Percentiles rank a stretch among this genome's conserved stretches.
These are phyloP conservation scores for Arxiozyma bovina DNA, from an alignment of 1,139 yeast species.

Conservation along the genomic window DNA sequence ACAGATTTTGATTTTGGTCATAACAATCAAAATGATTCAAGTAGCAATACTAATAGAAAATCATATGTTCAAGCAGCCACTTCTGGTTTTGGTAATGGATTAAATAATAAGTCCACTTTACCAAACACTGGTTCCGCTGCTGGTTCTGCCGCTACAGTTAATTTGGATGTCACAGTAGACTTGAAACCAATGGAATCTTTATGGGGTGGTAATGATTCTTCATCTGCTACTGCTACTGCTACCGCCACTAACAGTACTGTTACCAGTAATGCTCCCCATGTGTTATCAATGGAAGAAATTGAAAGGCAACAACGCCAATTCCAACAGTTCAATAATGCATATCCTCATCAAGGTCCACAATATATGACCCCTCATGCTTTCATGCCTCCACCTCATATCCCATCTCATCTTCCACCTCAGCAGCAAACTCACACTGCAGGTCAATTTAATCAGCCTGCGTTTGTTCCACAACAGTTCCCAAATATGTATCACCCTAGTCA, in stretches of 20 bases:
- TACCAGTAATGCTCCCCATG: slow-evolving; percentile 13
- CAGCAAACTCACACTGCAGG: slow-evolving; percentile 6
- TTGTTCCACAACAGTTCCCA: slow-evolving; percentile 1
- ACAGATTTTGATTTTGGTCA: slow-evolving; percentile 69
- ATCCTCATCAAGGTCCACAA: not conserved
- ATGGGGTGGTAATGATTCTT: slow-evolving; percentile 37
- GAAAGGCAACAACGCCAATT: slow-evolving; percentile 29
- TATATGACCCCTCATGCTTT: slow-evolving; percentile 1
- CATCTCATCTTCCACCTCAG: not conserved
- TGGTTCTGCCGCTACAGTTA: slow-evolving; percentile 14
- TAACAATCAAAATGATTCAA: slow-evolving; percentile 22
- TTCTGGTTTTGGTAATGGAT: slow-evolving; percentile 12
- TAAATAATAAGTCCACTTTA: not conserved
- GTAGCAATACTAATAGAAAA: slow-evolving; percentile 28
- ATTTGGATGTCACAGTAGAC: slow-evolving; percentile 32
- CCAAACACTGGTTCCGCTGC: slow-evolving; percentile 10
- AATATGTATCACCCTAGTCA: slow-evolving; percentile 8
- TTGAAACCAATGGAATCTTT: slow-evolving; percentile 60
- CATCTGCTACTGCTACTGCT: not conserved
- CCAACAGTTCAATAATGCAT: slow-evolving; percentile 7
- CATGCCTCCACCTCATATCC: not conserved
- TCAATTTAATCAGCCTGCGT: not conserved
- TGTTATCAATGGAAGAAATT: slow-evolving; percentile 28
- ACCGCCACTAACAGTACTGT: slow-evolving; percentile 12
- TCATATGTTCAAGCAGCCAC: slow-evolving; percentile 55